Evolutionary conservation across 129 eudicot genomes (phyloP).

Genomic region (Artemisia tridentata): DNA sequence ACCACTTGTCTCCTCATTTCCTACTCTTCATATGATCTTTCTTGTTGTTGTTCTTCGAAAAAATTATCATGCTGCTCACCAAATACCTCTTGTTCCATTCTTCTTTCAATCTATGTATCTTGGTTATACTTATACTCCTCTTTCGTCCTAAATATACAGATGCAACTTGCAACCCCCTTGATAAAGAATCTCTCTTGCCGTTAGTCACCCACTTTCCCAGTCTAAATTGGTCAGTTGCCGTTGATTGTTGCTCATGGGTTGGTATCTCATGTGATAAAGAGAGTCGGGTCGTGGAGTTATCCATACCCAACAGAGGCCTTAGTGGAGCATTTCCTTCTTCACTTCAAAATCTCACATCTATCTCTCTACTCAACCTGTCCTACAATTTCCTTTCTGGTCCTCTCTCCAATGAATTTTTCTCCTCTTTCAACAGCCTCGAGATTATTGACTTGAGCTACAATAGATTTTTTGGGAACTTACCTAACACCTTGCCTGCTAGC

Average conservation of each 20-base stretch:
- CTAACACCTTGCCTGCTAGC: conserved; percentile 14
- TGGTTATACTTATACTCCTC: too few species aligned
- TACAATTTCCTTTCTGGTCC: conserved; percentile 40
- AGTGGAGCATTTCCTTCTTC: conserved; percentile 37
- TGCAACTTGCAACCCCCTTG: conserved; percentile 40
- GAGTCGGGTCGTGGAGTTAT: conserved; percentile 37
- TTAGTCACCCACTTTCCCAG: conserved; percentile 25
- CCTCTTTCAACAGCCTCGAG: neutral
- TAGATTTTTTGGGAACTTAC: conserved; percentile 35
- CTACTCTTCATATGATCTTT: too few species aligned
- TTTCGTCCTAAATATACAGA: neutral
- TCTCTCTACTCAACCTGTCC: conserved; percentile 57
- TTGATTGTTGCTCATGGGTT: conserved; percentile 59
- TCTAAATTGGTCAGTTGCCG: conserved; percentile 29
- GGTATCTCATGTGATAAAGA: conserved; percentile 47
- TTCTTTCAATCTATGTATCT: too few species aligned
- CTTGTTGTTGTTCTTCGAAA: too few species aligned
- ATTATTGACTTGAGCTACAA: conserved; percentile 49
- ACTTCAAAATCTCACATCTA: conserved; percentile 37
- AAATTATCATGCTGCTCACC: too few species aligned
- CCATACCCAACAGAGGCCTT: conserved; percentile 48
- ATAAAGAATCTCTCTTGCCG: conserved; percentile 34
- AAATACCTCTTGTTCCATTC: too few species aligned
- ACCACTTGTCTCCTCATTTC: too few species aligned
- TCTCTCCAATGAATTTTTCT: conserved; percentile 22